Percentiles rank a stretch among this genome's conserved stretches.
Evolutionary conservation across 164 flowering plant genomes (phyloP).

Genomic region (Paratinospora sagittata): DNA sequence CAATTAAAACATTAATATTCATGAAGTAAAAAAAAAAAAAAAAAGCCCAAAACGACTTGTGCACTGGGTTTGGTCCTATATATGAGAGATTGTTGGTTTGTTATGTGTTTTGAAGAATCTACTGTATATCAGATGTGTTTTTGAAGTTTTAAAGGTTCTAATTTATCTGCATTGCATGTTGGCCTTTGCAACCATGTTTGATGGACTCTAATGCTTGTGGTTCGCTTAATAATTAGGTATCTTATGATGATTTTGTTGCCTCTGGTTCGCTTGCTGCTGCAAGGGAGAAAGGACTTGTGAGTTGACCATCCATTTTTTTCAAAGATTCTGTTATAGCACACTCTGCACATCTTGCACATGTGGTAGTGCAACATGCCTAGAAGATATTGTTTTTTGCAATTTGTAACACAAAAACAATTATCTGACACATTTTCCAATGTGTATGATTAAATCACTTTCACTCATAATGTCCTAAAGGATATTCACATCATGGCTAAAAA

Average conservation of each 20-base stretch:
- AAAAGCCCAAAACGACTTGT: neutral
- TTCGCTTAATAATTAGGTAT: constrained; percentile 45
- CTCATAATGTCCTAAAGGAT: too few species aligned
- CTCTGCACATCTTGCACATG: neutral
- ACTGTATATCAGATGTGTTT: neutral
- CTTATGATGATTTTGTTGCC: constrained; percentile 86
- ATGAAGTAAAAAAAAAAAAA: neutral
- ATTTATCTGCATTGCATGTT: neutral
- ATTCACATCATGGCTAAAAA: too few species aligned
- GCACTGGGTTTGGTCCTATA: neutral
- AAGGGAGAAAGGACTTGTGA: constrained; percentile 92
- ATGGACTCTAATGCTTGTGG: neutral
- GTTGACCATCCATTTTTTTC: constrained; percentile 28
- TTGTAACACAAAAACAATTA: too few species aligned
- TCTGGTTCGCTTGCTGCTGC: constrained; percentile 88
- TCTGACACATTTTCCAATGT: too few species aligned
- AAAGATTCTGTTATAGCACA: neutral
- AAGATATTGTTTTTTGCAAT: too few species aligned
- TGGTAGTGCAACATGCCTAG: neutral
- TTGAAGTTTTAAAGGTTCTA: neutral
- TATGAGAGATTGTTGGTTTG: neutral
- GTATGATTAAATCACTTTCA: too few species aligned
- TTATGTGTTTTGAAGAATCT: neutral
- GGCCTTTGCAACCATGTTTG: neutral
- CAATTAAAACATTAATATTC: too few species aligned